Evolutionary conservation across 2,329 filamentous ascomycete species (phyloP), one percentile per base, ranked within the genome.

Genomic region (Calonectria pteridis): DNA sequence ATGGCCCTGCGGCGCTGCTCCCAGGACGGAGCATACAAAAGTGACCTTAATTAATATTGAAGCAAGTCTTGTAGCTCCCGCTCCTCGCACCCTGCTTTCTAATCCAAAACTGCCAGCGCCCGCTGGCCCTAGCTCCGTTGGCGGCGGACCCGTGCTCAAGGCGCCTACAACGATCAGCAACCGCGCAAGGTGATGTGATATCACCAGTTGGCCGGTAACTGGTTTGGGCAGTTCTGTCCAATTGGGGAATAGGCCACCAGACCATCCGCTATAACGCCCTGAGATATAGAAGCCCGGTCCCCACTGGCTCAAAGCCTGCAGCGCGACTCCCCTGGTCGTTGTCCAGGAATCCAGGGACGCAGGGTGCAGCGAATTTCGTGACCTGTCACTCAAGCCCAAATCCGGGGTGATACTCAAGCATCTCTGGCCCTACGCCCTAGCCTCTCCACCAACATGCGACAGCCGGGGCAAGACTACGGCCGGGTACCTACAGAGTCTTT

Each of bases 371-470:
- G 26, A 31, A 31, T 55, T 63, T 33, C 59, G 70, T 74, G 63
- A 68, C 66, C 75, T 70, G 55, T 76, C 77, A 77, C 67, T 72
- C 67, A 68, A 73, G 58, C 69, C 72, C 63, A 73, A 79, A 79
- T 80, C 78, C 40, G 78, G 78, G 78, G 76, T 78, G 77, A 71
- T 73, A 65, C 51, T 68, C 59, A 65, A 50, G 70, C n/a, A 29
- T 10, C 51, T 33, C 40, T 49, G 13, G 33, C 71, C 50, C 53
- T 51, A 62, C 55, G 31, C 31, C 37, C n/a, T 59, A 43, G 55
- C 55, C 76, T 79, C 76, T 75, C 78, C 78, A 77, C 77, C 71
- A 74, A 77, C 62, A 73, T 80, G 78, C 71, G 75, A 80, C 78
- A 75, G 64, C 75, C 71, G 62, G 74, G 73, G 64, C 67, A 64